Evolutionary conservation across 2,329 filamentous ascomycete species (phyloP).

Genomic region (Epichloe scottii): DNA sequence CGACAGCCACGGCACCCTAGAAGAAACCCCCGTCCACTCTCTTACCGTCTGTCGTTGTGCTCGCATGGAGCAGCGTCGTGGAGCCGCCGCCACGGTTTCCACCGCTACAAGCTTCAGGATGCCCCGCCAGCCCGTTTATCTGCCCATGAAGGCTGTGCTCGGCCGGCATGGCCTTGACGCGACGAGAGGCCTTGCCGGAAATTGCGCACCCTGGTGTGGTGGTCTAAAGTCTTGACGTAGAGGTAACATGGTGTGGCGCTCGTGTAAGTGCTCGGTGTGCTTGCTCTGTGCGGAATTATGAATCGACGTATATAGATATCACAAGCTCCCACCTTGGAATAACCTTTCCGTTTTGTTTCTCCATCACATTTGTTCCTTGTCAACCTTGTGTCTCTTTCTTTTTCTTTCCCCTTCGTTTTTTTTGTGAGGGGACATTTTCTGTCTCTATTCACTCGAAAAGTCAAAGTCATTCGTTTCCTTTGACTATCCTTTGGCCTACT

Average conservation of each 20-base stretch:
- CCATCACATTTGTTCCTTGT: neutral
- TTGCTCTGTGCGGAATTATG: neutral
- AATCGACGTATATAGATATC: slow-evolving; percentile 3
- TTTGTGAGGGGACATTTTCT: neutral
- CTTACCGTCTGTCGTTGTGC: neutral
- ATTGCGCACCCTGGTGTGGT: neutral
- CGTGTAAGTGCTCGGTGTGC: neutral
- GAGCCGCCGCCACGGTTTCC: neutral
- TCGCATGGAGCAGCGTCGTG: neutral
- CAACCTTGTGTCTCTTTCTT: neutral
- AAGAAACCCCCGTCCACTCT: neutral
- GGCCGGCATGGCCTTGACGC: neutral
- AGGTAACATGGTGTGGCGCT: neutral
- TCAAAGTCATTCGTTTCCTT: slow-evolving; percentile 47
- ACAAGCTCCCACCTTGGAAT: neutral
- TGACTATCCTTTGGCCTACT: slow-evolving; percentile 18
- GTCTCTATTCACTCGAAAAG: slow-evolving; percentile 22
- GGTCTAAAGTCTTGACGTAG: neutral
- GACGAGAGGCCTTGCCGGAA: neutral
- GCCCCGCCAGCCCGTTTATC: neutral
- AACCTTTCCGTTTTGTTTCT: neutral
- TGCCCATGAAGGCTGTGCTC: neutral
- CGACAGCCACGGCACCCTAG: neutral
- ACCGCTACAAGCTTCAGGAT: neutral
- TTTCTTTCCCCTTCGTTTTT: slow-evolving; percentile 14